Percentiles rank a stretch among this genome's conserved stretches.
Conservation (phyloP, 306 rosid genomes). For the Prunus armeniaca region DNA sequence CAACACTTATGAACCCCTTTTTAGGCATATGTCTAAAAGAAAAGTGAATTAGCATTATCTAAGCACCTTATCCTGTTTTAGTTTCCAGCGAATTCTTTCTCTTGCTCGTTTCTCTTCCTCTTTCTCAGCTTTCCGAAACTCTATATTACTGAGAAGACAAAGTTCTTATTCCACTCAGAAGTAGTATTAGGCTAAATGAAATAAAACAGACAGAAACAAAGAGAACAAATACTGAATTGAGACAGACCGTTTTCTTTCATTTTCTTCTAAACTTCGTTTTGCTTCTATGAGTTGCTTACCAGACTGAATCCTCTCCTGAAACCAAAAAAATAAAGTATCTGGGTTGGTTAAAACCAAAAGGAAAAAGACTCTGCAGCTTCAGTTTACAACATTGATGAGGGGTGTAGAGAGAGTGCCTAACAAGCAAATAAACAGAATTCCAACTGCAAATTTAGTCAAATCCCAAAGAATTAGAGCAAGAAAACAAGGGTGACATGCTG, state of each 20-base stretch:
- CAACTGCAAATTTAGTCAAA: not conserved
- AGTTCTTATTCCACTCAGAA: constrained; percentile 6
- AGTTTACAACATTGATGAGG: not conserved
- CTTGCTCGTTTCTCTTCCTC: constrained; percentile 78
- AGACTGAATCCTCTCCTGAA: constrained; percentile 64
- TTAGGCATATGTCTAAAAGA: not conserved
- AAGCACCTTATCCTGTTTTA: constrained; percentile 83
- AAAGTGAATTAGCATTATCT: constrained; percentile 9
- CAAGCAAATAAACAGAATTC: not conserved
- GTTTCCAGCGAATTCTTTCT: constrained; percentile 46
- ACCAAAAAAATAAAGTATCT: constrained; percentile 14
- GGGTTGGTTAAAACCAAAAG: not conserved
- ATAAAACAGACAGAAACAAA: not conserved
- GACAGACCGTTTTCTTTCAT: constrained; percentile 64
- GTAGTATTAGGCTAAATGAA: not conserved
- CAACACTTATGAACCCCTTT: not conserved
- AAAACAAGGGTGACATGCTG: not conserved
- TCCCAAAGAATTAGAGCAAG: not conserved
- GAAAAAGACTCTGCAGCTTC: not conserved
- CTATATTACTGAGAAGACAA: constrained; percentile 38
- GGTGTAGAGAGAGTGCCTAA: not conserved
- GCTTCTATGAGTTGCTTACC: constrained; percentile 61
- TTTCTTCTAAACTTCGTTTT: constrained; percentile 53
- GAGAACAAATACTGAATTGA: constrained; percentile 9
- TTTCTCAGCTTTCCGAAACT: constrained; percentile 55